These are phyloP conservation scores for Leccinellum rugosiceps DNA, from an alignment of 768 basidiomycete species.

Conservation along the genomic window DNA sequence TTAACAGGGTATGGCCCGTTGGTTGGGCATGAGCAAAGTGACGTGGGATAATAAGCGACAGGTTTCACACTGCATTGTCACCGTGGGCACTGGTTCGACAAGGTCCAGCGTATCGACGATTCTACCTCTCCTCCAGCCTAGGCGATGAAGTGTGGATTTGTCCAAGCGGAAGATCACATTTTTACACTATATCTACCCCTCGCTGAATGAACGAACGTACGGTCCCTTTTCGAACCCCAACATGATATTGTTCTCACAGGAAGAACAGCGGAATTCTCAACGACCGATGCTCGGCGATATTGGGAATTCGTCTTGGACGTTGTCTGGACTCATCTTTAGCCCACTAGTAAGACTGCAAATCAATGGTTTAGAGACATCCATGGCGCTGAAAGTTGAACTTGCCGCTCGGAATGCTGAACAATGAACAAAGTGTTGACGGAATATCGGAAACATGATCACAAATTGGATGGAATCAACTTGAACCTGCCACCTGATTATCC, in stretches of 20 bases:
- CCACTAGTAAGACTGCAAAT: neutral
- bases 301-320: neutral
- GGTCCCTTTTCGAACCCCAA: neutral
- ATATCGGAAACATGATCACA: too few species aligned
- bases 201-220: neutral
- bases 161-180: neutral
- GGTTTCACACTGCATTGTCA: neutral
- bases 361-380: neutral
- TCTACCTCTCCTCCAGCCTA: neutral
- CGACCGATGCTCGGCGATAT: neutral
- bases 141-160: neutral
- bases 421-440: neutral
- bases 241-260: neutral
- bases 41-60: slow-evolving; percentile 17
- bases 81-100: neutral
- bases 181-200: neutral
- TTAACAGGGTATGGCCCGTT: slow-evolving; percentile 5
- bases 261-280: neutral
- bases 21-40: slow-evolving; percentile 18
- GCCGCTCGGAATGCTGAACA: neutral
- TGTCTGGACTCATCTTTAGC: too few species aligned
- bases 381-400: neutral
- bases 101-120: neutral
- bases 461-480: too few species aligned
- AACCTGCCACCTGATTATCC: neutral